Percentiles rank a stretch among this genome's conserved stretches.
Conservation (phyloP, 306 rosid genomes). For the Leucaena leucocephala region DNA sequence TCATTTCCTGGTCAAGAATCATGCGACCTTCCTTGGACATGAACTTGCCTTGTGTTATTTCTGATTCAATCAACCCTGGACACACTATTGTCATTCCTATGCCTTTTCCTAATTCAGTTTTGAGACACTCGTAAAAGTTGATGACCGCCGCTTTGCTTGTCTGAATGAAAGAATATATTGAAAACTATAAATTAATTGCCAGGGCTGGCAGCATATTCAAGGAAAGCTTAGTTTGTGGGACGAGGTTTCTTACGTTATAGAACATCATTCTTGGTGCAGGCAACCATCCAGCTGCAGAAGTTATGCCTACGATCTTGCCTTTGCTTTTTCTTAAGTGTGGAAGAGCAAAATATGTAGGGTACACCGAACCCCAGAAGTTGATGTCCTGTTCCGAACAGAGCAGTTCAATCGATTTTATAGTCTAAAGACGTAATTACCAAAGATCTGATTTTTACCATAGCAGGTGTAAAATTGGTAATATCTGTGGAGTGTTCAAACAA, state of each 20-base stretch:
- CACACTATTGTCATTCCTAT: constrained; percentile 68
- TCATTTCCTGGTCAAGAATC: constrained; percentile 55
- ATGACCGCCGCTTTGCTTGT: constrained; percentile 70
- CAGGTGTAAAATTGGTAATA: constrained; percentile 41
- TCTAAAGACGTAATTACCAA: too few relatives aligned
- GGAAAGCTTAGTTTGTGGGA: constrained; percentile 10
- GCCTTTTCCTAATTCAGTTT: constrained; percentile 59
- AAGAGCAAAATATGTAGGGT: constrained; percentile 54
- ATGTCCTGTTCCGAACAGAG: constrained; percentile 46
- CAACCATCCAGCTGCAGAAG: constrained; percentile 66
- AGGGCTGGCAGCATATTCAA: background rate
- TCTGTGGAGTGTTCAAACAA: constrained; percentile 53
- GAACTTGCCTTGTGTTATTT: constrained; percentile 68
- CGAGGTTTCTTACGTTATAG: constrained; percentile 52
- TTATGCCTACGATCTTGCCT: constrained; percentile 63
- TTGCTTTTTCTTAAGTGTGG: constrained; percentile 55
- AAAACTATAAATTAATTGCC: background rate
- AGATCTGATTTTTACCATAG: constrained; percentile 23
- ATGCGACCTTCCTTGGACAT: constrained; percentile 48
- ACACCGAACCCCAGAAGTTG: constrained; percentile 72
- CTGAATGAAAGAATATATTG: constrained; percentile 37
- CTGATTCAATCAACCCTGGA: constrained; percentile 63
- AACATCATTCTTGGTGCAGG: constrained; percentile 52
- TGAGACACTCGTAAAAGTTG: constrained; percentile 63
- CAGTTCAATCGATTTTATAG: background rate